Evolutionary conservation across 2,329 filamentous ascomycete species (phyloP).

Genomic region (Cercospora citrullina): DNA sequence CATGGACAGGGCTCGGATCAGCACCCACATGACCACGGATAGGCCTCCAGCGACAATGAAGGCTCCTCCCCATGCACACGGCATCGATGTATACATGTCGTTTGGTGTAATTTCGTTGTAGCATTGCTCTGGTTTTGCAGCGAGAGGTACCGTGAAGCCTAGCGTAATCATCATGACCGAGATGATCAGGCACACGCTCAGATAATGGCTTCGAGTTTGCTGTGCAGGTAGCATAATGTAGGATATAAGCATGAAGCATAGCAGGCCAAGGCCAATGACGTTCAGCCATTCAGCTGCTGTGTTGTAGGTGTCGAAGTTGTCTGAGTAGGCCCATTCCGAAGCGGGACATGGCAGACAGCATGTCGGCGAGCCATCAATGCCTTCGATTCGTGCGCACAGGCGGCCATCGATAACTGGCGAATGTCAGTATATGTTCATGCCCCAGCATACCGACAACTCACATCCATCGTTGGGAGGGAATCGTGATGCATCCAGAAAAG

Average conservation of each 20-base stretch:
- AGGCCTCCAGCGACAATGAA: conserved; percentile 85
- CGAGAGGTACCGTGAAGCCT: conserved; percentile 87
- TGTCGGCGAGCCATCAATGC: conserved; percentile 50
- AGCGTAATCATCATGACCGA: conserved; percentile 81
- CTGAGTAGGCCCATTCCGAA: conserved; percentile 70
- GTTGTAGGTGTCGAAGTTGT: conserved; percentile 59
- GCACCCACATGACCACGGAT: conserved; percentile 83
- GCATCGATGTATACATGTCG: conserved; percentile 77
- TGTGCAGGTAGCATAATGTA: conserved; percentile 80
- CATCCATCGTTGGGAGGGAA: conserved; percentile 66
- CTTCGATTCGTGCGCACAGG: conserved; percentile 54
- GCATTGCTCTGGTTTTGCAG: conserved; percentile 75
- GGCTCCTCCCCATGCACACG: conserved; percentile 85
- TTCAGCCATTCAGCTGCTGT: conserved; percentile 78
- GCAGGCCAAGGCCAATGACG: conserved; percentile 69
- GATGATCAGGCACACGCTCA: conserved; percentile 81
- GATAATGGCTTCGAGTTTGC: conserved; percentile 87
- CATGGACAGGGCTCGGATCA: conserved; percentile 83
- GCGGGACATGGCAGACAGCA: conserved; percentile 93
- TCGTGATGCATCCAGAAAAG: conserved; percentile 65
- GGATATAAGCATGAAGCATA: conserved; percentile 74
- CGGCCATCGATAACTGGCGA: conserved; percentile 55
- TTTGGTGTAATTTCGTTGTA: conserved; percentile 89
- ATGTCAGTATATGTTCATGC: conserved; percentile 36
- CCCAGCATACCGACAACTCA: conserved; percentile 48